Base-by-base conservation (phyloP, 2,329 filamentous ascomycete species). In the Talaromyces sp. region DNA sequence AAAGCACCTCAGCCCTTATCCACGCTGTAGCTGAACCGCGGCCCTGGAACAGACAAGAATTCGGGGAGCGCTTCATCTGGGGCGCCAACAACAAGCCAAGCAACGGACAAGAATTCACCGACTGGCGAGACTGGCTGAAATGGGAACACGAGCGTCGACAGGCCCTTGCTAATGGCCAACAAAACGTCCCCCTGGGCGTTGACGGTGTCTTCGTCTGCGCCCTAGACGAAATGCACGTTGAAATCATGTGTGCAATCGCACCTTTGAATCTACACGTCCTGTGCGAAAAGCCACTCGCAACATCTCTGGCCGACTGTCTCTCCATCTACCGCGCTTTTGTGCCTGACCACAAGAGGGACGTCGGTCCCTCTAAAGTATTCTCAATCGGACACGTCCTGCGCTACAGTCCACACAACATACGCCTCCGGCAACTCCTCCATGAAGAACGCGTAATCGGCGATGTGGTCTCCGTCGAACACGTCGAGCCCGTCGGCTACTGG, bases 401-500 rank as follows among this genome's bases (percentile, higher is more conserved):
- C 41, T 98, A 98, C 77, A 96, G 90, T 71, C 93, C 93, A 10
- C 93, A 97, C 77, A 98, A 98, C 74, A 90, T 92, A 77, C 80
- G 94, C 64, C 83, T 99, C 33, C 87, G 93, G 59, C 88, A 90
- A 73, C 80, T 98, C 17, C 83, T 98, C 5, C 84, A 93, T 1
- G 84, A 90, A 68, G 87, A 96, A 61, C 84, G 85, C 13, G 86
- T 89, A 13, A 89, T 99, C 72, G 95, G 95, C 7, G 90, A 97
- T 63, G 83, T 97, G 35, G 81, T 96, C 61, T 94, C 90, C 45
- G 84, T 97, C 45, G 91, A 96, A 68, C 95, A 98, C 77, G 95
- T 92, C 0, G 95, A 98, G 76, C 95, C 95, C 0, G 89, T 99
- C 0, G 95, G 95, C 0, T 96, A 90, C 89, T 98, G 93, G 92